Conservation (phyloP, 345 rosid genomes). For the Eucalyptus albens region DNA sequence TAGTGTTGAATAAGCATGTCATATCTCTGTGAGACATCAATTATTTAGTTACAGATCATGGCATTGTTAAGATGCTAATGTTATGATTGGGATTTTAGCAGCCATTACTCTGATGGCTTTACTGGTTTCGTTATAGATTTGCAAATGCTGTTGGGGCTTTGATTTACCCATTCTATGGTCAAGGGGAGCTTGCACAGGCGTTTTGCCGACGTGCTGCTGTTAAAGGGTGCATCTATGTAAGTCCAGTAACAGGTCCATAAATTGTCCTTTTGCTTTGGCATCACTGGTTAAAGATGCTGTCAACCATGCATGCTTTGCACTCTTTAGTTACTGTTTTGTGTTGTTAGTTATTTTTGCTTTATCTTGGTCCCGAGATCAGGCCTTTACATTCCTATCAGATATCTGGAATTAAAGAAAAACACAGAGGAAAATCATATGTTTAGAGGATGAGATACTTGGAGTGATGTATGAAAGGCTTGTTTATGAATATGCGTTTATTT, state of each 20-base stretch:
- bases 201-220: slow-evolving; percentile 97
- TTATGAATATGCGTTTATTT: not conserved
- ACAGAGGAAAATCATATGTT: not conserved
- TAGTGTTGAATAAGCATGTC: not conserved
- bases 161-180: slow-evolving; percentile 86
- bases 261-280: not conserved
- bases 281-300: not conserved
- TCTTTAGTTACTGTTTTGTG: not conserved
- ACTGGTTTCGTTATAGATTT: slow-evolving; percentile 31
- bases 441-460: not conserved
- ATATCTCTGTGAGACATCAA: not conserved
- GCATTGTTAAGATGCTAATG: not conserved
- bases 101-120: not conserved
- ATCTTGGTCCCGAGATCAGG: not conserved
- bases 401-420: not conserved
- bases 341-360: not conserved
- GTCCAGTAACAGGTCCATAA: not conserved
- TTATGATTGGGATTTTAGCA: not conserved
- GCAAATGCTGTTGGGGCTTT: slow-evolving; percentile 63
- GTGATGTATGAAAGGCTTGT: not conserved
- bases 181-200: slow-evolving; percentile 89
- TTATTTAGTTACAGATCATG: not conserved
- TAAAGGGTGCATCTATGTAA: slow-evolving; percentile 80
- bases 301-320: not conserved
- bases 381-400: not conserved